Percentiles rank a stretch among this genome's conserved stretches.
These are phyloP conservation scores for Chloranthus sessilifolius DNA, from an alignment of 164 flowering plant species.

Conservation along the genomic window DNA sequence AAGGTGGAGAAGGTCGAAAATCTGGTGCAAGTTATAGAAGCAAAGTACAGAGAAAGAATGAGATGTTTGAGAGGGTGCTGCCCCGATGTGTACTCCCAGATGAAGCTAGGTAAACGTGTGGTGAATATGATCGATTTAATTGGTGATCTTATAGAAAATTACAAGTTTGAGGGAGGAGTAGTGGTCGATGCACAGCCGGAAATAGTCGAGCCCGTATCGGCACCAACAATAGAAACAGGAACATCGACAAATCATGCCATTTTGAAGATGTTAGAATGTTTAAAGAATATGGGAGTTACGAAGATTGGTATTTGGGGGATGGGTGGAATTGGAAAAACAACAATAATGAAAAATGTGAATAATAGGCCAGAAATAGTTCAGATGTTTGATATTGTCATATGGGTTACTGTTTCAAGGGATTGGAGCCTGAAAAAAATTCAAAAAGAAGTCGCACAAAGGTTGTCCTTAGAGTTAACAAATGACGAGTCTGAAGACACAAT, in stretches of 20 bases:
- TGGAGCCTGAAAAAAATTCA: constrained; percentile 10
- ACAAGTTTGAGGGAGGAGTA: not conserved
- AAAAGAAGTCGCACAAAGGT: not conserved
- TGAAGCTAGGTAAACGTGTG: constrained; percentile 1
- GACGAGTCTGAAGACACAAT: not conserved
- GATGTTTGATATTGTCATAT: constrained; percentile 18
- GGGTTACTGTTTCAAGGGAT: constrained; percentile 6
- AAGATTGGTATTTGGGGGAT: constrained; percentile 15
- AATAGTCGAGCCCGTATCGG: not conserved
- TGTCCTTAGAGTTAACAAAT: constrained; percentile 1
- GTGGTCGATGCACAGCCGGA: not conserved
- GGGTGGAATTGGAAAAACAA: constrained; percentile 12
- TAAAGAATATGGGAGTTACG: not conserved
- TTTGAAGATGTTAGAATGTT: not conserved
- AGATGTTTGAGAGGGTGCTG: too few species aligned
- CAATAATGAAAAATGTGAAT: constrained; percentile 9
- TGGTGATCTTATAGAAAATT: not conserved
- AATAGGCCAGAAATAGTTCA: constrained; percentile 2
- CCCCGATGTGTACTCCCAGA: not conserved
- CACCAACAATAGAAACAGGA: not conserved
- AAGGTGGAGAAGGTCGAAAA: not conserved
- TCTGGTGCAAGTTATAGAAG: not conserved
- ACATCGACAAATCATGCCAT: not conserved
- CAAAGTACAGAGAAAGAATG: not conserved
- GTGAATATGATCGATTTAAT: not conserved